Evolutionary conservation across 1,139 yeast species (phyloP).

Genomic region (Geotrichum macrosporum): DNA sequence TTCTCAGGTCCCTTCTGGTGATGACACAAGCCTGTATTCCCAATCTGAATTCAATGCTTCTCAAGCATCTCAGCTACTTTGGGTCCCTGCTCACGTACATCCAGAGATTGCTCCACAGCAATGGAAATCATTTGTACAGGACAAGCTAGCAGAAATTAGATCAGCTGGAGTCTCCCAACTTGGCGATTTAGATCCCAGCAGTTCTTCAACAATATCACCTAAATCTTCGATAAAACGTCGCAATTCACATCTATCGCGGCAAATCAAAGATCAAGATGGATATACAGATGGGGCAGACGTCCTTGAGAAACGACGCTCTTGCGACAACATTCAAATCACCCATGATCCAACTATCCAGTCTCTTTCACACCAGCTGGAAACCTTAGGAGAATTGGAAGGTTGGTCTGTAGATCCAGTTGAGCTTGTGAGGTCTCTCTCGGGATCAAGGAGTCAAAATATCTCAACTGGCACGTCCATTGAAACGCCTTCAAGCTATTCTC

Average conservation of each 20-base stretch:
- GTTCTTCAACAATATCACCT: slow-evolving; percentile 4
- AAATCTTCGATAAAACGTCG: slow-evolving; percentile 27
- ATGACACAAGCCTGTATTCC: not conserved
- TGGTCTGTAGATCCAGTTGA: slow-evolving; percentile 36
- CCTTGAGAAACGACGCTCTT: slow-evolving; percentile 32
- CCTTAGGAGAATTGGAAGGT: slow-evolving; percentile 36
- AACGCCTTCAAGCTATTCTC: not conserved
- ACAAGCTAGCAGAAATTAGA: slow-evolving; percentile 70
- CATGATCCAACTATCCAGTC: slow-evolving; percentile 30
- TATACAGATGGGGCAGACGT: slow-evolving; percentile 42
- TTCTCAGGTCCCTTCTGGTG: slow-evolving; percentile 6
- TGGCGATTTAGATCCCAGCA: slow-evolving; percentile 2
- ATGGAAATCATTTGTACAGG: slow-evolving; percentile 75
- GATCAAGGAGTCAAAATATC: slow-evolving; percentile 8
- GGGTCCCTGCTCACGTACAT: slow-evolving; percentile 96
- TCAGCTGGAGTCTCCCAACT: slow-evolving; percentile 36
- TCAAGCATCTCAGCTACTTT: slow-evolving; percentile 44
- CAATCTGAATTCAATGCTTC: slow-evolving; percentile 26
- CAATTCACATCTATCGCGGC: slow-evolving; percentile 40
- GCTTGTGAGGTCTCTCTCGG: slow-evolving; percentile 31
- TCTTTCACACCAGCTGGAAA: slow-evolving; percentile 32
- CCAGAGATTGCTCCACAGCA: slow-evolving; percentile 93
- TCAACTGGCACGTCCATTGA: slow-evolving; percentile 20
- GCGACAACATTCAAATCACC: slow-evolving; percentile 25
- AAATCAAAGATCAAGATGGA: slow-evolving; percentile 37